A percentile compares a stretch with the other conserved stretches of the same genome.
Evolutionary conservation across 1,139 yeast species (phyloP).

Genomic region (Geotrichum klebahnii): DNA sequence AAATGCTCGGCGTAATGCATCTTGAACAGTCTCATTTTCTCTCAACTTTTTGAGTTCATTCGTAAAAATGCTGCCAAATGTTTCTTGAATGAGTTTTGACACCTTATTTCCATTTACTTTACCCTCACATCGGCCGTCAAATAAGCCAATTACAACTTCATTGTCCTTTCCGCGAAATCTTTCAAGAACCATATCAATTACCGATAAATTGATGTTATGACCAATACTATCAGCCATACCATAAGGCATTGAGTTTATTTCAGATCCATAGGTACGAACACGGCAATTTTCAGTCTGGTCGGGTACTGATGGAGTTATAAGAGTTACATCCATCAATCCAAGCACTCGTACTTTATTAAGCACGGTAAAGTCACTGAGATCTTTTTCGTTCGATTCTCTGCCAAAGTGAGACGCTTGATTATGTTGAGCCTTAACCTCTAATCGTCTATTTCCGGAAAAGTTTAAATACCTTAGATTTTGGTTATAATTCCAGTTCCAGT

Average conservation of each 20-base stretch:
- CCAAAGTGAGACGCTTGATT: conserved; percentile 35
- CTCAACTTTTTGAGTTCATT: conserved; percentile 56
- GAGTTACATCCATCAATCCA: conserved; percentile 92
- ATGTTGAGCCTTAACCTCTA: conserved; percentile 73
- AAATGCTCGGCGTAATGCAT: conserved; percentile 78
- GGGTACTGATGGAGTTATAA: conserved; percentile 77
- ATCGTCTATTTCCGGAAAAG: conserved; percentile 85
- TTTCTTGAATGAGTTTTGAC: conserved; percentile 69
- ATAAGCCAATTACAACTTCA: conserved; percentile 69
- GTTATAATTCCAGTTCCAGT: conserved; percentile 97
- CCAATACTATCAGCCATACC: conserved; percentile 93
- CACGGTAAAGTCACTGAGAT: conserved; percentile 72
- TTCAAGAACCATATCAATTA: conserved; percentile 82
- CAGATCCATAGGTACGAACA: conserved; percentile 89
- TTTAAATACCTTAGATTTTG: conserved; percentile 71
- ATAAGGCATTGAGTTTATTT: conserved; percentile 69
- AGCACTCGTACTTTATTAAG: conserved; percentile 66
- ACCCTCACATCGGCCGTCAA: conserved; percentile 72
- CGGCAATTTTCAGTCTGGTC: conserved; percentile 82
- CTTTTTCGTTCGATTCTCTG: conserved; percentile 39
- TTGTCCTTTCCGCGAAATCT: conserved; percentile 79
- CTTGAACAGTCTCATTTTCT: conserved; percentile 45
- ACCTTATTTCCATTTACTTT: conserved; percentile 50
- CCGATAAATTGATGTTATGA: conserved; percentile 58
- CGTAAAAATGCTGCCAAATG: conserved; percentile 59